Base-by-base conservation (phyloP, 73 alveolate genomes). In the Durusdinium trenchii region DNA sequence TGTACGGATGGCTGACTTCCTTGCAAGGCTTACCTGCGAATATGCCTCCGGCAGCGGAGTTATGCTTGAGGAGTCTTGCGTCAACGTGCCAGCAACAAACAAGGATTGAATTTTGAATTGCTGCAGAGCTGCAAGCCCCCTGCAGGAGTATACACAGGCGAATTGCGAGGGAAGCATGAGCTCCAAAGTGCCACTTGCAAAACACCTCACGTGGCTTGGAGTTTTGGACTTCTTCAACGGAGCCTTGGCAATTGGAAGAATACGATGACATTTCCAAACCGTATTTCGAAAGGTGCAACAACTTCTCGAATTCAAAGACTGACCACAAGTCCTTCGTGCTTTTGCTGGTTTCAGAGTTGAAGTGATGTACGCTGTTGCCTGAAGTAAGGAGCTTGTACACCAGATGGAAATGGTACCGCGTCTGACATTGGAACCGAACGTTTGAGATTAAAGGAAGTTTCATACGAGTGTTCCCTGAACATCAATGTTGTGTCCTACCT, bases 31-130 rank as follows among this genome's bases (percentile, higher is more conserved):
- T 76, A 91, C 79, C 46, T 91, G 98, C 89, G 98, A 91, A 78
- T 91, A 91, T 38, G 98, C 98, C 61, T 35, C 98, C 14, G 98
- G 98, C 50, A 91, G 98, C 14, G 98, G 98, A 35, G 75, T 91
- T 16, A 20, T 91, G 62, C 98, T 91, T 26, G 98, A 91, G 98
- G 98, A 69, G 76, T 78, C 14, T 78, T 45, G 18, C 61, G 9
- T 62, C 26, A n/a, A n/a, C n/a, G n/a, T n/a, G n/a, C n/a, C n/a
- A n/a, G n/a, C n/a, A n/a, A n/a, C n/a, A n/a, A n/a, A n/a, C n/a
- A n/a, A n/a, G n/a, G n/a, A n/a, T n/a, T n/a, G n/a, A n/a, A n/a
- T n/a, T n/a, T n/a, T n/a, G n/a, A n/a, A n/a, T n/a, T n/a, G n/a
- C n/a, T n/a, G n/a, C n/a, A n/a, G n/a, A n/a, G n/a, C n/a, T n/a